Conservation (phyloP, 106 monocot genomes). For the Allium sativum region DNA sequence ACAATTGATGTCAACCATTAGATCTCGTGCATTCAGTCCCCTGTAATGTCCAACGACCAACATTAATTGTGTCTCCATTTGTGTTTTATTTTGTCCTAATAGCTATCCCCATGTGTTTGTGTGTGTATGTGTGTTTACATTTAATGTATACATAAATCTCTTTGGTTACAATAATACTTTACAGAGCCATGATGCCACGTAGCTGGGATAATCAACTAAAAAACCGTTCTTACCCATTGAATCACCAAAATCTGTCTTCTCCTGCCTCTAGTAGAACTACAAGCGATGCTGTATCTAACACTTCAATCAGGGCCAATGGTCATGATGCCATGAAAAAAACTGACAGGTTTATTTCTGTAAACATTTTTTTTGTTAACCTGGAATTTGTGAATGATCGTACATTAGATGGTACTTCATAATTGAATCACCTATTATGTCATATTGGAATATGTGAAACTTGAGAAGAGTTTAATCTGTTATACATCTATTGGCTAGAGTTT, state of each 20-base stretch:
- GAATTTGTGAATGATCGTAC: too few species aligned
- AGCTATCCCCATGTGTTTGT: not conserved
- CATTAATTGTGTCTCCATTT: not conserved
- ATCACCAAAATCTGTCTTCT: slow-evolving; percentile 1
- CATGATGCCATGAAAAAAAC: slow-evolving; percentile 5
- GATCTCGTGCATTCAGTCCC: too few species aligned
- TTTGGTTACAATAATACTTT: not conserved
- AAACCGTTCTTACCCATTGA: not conserved
- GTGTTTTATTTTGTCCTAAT: not conserved
- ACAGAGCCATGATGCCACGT: slow-evolving; percentile 1
- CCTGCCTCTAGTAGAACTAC: not conserved
- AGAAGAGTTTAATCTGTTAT: not conserved
- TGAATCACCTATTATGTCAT: slow-evolving; percentile 14
- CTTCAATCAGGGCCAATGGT: not conserved
- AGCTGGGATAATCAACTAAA: slow-evolving; percentile 1
- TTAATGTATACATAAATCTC: not conserved
- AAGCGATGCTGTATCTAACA: not conserved
- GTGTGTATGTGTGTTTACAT: not conserved
- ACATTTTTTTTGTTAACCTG: too few species aligned
- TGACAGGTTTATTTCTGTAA: not conserved
- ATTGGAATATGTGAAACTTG: not conserved
- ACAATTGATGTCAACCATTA: too few species aligned
- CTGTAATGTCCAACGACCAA: not conserved
- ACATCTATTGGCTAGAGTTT: not conserved
- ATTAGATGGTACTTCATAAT: too few species aligned